Percentiles rank a stretch among this genome's conserved stretches.
These are phyloP conservation scores for Curvularia lunata DNA, from an alignment of 2,329 filamentous ascomycete species.

Conservation along the genomic window DNA sequence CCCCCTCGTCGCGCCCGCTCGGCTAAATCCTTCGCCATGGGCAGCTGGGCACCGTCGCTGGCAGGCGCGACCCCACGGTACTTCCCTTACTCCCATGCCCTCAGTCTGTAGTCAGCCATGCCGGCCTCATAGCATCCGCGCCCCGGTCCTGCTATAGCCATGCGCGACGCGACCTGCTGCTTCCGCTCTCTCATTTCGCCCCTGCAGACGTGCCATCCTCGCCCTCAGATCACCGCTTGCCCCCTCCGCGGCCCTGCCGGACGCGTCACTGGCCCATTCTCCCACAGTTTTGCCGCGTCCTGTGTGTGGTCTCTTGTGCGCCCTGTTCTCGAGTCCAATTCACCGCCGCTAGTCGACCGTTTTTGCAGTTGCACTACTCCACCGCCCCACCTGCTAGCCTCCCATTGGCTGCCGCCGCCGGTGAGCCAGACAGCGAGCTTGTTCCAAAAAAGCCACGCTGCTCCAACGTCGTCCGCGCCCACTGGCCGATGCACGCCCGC, in stretches of 20 bases:
- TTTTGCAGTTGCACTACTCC: slow-evolving; percentile 41
- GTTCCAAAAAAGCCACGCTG: slow-evolving; percentile 43
- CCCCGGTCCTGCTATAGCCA: slow-evolving; percentile 24
- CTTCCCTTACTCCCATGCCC: slow-evolving; percentile 9
- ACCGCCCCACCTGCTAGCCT: slow-evolving; percentile 25
- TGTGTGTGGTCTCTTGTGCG: slow-evolving; percentile 3
- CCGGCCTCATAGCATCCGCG: slow-evolving; percentile 13
- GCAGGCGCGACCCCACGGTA: slow-evolving; percentile 17
- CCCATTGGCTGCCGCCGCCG: slow-evolving; percentile 29
- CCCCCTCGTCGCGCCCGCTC: slow-evolving; percentile 14
- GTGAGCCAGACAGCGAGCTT: slow-evolving; percentile 18
- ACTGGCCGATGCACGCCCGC: slow-evolving; percentile 34
- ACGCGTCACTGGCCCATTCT: slow-evolving; percentile 34
- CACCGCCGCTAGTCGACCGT: slow-evolving; percentile 44
- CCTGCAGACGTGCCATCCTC: slow-evolving; percentile 27
- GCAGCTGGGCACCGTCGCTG: not conserved
- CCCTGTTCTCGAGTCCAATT: slow-evolving; percentile 30
- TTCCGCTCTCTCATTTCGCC: slow-evolving; percentile 33
- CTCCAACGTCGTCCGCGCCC: slow-evolving; percentile 31
- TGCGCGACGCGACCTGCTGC: slow-evolving; percentile 20
- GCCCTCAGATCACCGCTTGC: slow-evolving; percentile 18
- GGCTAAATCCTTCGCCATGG: slow-evolving; percentile 32
- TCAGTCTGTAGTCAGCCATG: not conserved
- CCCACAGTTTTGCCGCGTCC: slow-evolving; percentile 28
- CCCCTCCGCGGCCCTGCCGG: slow-evolving; percentile 22